phyloP scores from a whole-genome alignment of 306 rosid species.

The Phaseolus lunatus region DNA sequence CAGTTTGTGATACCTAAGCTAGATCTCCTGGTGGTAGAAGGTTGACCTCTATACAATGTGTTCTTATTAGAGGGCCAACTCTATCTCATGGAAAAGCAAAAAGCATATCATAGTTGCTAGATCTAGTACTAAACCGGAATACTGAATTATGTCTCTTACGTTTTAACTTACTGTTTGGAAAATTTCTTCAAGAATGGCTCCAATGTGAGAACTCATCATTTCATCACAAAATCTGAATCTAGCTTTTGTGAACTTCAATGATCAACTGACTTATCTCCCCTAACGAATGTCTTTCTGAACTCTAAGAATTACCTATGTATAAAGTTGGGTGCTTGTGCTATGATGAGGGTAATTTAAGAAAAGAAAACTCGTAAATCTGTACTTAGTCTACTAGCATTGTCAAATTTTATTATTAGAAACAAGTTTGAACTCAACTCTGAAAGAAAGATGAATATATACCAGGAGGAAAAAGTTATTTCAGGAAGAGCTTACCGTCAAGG shows the following conservation, averaged over 20 bases:
- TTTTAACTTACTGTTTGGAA: background rate
- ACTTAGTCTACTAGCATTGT: background rate
- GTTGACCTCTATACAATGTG: no score
- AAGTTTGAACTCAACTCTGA: slow-evolving; percentile 18
- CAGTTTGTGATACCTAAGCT: no score
- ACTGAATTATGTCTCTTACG: background rate
- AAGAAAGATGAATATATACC: slow-evolving; percentile 7
- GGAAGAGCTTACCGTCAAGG: slow-evolving; percentile 72
- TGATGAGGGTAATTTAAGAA: background rate
- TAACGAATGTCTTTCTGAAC: background rate
- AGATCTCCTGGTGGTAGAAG: no score
- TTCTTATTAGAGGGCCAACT: no score
- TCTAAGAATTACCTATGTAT: background rate
- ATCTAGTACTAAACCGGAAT: background rate
- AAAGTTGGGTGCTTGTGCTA: slow-evolving; percentile 2
- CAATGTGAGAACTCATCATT: background rate
- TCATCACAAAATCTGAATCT: background rate
- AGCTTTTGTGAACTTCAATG: background rate
- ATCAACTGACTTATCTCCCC: background rate
- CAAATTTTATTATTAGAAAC: slow-evolving; percentile 7
- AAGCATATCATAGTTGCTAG: no score
- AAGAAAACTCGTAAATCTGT: slow-evolving; percentile 5
- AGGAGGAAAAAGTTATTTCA: background rate
- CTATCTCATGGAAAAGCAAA: no score
- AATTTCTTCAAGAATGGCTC: background rate